These are phyloP conservation scores for Cicer bijugum DNA, from an alignment of 306 rosid species.

Conservation along the genomic window DNA sequence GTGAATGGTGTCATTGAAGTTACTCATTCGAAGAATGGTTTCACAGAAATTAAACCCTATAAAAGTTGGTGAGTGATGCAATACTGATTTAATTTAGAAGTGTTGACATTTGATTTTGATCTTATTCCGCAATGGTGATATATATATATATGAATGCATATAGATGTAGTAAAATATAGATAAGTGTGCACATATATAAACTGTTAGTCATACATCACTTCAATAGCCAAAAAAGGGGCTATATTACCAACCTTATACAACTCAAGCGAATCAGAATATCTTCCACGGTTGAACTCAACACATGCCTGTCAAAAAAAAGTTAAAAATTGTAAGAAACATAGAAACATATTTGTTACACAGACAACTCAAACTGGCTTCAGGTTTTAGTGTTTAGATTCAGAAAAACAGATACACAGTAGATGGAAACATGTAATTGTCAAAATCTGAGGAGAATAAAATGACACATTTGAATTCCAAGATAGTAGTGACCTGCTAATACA, in stretches of 20 bases:
- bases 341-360: slow-evolving; percentile 19
- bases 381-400: slow-evolving; percentile 20
- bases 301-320: slow-evolving; percentile 78
- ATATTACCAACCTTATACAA: slow-evolving; percentile 84
- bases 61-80: slow-evolving; percentile 2
- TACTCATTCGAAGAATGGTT: slow-evolving; percentile 27
- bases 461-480: slow-evolving; percentile 16
- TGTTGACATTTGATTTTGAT: background rate
- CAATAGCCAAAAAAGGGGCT: slow-evolving; percentile 40
- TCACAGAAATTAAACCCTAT: slow-evolving; percentile 28
- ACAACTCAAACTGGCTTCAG: slow-evolving; percentile 39
- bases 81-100: slow-evolving; percentile 23
- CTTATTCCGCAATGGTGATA: background rate
- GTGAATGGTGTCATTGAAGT: slow-evolving; percentile 1
- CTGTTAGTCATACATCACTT: slow-evolving; percentile 32
- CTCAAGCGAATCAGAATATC: slow-evolving; percentile 85
- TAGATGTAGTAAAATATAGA: slow-evolving; percentile 7
- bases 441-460: background rate
- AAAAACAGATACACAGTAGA: slow-evolving; percentile 31
- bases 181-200: slow-evolving; percentile 38
- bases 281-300: slow-evolving; percentile 94
- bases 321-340: slow-evolving; percentile 41
- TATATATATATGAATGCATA: background rate
- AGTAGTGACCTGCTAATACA: slow-evolving; percentile 9
- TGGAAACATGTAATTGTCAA: slow-evolving; percentile 8